phyloP scores from a whole-genome alignment of 169 alveolate genomes.

The Plasmodium cynomolgi region DNA sequence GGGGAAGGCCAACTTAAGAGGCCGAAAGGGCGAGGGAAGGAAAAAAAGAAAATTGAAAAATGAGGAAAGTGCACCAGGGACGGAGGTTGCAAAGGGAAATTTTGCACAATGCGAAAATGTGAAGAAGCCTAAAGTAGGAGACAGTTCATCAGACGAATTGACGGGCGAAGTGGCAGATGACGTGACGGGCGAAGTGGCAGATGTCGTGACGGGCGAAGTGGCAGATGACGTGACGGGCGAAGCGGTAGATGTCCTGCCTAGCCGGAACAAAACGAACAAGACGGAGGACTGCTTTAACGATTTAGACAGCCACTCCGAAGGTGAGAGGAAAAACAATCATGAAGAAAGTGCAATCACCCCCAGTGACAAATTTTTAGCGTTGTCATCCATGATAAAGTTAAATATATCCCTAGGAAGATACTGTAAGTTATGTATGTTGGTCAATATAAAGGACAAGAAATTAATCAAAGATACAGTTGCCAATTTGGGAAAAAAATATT shows the following conservation, averaged over 20 bases:
- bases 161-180: background rate
- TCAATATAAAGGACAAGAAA: background rate
- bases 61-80: background rate
- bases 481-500: slow-evolving; percentile 56
- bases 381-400: slow-evolving; percentile 46
- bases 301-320: background rate
- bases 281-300: background rate
- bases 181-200: too few relatives aligned
- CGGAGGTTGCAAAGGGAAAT: background rate
- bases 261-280: background rate
- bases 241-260: background rate
- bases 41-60: background rate
- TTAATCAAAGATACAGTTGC: slow-evolving; percentile 8
- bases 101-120: background rate
- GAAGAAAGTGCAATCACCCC: background rate
- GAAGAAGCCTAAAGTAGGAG: background rate
- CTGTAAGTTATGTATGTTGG: background rate
- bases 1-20: background rate
- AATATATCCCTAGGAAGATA: slow-evolving; percentile 54
- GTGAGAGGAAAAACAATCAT: background rate
- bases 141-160: background rate
- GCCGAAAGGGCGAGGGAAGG: background rate
- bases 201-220: too few relatives aligned
- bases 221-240: background rate
- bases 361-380: slow-evolving; percentile 1